These are phyloP conservation scores for Pleurotus platypus DNA, from an alignment of 768 basidiomycete species.

Conservation along the genomic window DNA sequence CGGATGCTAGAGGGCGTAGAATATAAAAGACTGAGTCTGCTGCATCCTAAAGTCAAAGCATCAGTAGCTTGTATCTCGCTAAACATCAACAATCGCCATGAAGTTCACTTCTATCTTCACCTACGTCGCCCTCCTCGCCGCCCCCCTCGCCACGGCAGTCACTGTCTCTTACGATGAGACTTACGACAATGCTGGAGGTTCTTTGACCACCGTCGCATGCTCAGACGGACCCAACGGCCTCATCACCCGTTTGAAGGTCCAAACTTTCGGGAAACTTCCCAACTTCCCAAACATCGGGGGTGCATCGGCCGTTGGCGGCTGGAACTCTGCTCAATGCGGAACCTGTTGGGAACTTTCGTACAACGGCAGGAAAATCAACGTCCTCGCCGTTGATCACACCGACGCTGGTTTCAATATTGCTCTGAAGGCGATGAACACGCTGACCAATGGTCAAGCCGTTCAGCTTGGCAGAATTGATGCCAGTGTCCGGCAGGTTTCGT, in stretches of 20 bases:
- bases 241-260: conserved; percentile 33
- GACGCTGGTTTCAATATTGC: conserved; percentile 45
- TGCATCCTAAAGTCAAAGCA: too few relatives aligned
- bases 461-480: conserved; percentile 46
- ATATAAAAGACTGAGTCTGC: not conserved
- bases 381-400: conserved; percentile 52
- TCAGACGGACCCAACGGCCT: conserved; percentile 52
- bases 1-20: not conserved
- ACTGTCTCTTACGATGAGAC: conserved; percentile 39
- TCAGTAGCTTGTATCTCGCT: not conserved
- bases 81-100: conserved; percentile 7
- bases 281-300: conserved; percentile 61
- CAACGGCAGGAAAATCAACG: conserved; percentile 37
- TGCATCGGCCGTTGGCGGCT: conserved; percentile 44
- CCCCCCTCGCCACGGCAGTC: conserved; percentile 22
- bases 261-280: conserved; percentile 49
- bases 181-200: conserved; percentile 42
- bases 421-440: conserved; percentile 45
- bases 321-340: conserved; percentile 51
- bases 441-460: conserved; percentile 45
- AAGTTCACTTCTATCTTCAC: conserved; percentile 12
- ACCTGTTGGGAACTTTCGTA: conserved; percentile 60
- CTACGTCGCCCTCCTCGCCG: conserved; percentile 18
- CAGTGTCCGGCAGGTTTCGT: conserved; percentile 34
- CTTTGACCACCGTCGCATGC: conserved; percentile 42